These are phyloP conservation scores for Termitomyces sp. DNA, from an alignment of 768 basidiomycete genomes.

Conservation along the genomic window DNA sequence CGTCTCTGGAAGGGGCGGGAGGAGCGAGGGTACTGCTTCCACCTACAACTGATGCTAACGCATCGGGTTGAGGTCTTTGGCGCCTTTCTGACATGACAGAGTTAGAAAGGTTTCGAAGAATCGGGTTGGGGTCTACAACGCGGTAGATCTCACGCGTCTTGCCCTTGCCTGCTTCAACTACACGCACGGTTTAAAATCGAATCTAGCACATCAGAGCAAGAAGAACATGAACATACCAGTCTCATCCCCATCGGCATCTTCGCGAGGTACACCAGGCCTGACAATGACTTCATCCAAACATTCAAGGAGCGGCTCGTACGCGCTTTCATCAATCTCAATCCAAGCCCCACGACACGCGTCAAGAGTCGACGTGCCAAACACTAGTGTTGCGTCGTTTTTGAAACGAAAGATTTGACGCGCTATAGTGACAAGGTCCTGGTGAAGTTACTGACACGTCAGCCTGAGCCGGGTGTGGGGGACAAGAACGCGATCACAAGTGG, in stretches of 20 bases:
- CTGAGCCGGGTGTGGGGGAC: background rate
- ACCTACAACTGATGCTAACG: background rate
- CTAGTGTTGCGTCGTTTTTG: background rate
- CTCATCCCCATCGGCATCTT: background rate
- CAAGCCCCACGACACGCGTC: conserved; percentile 28
- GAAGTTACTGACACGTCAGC: background rate
- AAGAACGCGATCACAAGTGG: too few relatives aligned
- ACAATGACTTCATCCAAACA: conserved; percentile 30
- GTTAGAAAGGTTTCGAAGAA: background rate
- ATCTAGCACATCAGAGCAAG: background rate
- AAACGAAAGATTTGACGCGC: conserved; percentile 22
- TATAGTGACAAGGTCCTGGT: conserved; percentile 23
- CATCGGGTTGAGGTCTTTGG: background rate
- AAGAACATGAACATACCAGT: background rate
- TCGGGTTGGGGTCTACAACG: background rate
- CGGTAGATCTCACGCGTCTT: background rate
- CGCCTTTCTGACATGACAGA: background rate
- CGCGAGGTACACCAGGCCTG: background rate
- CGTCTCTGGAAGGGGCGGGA: background rate
- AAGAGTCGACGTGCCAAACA: conserved; percentile 25
- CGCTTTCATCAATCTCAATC: conserved; percentile 31
- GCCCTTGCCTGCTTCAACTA: background rate
- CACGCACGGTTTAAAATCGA: background rate
- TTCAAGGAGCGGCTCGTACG: conserved; percentile 24
- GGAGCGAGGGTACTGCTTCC: background rate